Evolutionary conservation across 805 yeast genomes (phyloP).

Genomic region (Suhomyces tanzawaensis): DNA sequence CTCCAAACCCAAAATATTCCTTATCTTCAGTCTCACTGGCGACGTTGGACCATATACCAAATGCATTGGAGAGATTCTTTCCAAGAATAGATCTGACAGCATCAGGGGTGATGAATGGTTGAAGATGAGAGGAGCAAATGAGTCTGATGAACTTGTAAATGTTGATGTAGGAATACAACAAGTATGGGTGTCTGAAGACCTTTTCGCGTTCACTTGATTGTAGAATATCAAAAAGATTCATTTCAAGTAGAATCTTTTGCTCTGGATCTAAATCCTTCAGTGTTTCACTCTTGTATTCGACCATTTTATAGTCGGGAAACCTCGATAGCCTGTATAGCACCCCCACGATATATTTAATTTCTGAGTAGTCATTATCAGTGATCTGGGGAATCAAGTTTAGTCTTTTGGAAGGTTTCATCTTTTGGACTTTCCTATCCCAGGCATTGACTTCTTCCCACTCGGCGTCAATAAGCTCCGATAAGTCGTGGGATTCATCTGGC

Average conservation of each 20-base stretch:
- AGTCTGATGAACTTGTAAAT: constrained; percentile 48
- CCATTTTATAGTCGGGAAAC: constrained; percentile 3
- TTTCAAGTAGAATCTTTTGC: constrained; percentile 16
- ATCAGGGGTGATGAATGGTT: constrained; percentile 34
- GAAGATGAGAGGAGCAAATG: constrained; percentile 34
- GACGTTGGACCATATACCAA: constrained; percentile 60
- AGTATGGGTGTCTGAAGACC: constrained; percentile 43
- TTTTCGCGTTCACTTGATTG: constrained; percentile 54
- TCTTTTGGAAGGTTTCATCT: constrained; percentile 36
- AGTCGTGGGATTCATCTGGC: constrained; percentile 12
- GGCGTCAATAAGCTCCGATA: constrained; percentile 13
- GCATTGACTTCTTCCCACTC: constrained; percentile 38
- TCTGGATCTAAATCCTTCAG: neutral
- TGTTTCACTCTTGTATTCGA: neutral
- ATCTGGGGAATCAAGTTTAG: constrained; percentile 38
- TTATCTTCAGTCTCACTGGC: constrained; percentile 40
- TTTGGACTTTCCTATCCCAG: constrained; percentile 36
- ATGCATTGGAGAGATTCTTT: constrained; percentile 62
- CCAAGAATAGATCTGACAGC: constrained; percentile 51
- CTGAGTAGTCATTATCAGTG: constrained; percentile 53
- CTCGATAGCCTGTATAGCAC: constrained; percentile 31
- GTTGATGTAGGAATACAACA: constrained; percentile 45
- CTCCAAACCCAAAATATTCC: constrained; percentile 59
- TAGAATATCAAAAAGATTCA: constrained; percentile 35
- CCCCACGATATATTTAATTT: constrained; percentile 47